Evolutionary conservation across 352 stramenopile genomes (phyloP).

Genomic region (Globisporangium camurandrum): DNA sequence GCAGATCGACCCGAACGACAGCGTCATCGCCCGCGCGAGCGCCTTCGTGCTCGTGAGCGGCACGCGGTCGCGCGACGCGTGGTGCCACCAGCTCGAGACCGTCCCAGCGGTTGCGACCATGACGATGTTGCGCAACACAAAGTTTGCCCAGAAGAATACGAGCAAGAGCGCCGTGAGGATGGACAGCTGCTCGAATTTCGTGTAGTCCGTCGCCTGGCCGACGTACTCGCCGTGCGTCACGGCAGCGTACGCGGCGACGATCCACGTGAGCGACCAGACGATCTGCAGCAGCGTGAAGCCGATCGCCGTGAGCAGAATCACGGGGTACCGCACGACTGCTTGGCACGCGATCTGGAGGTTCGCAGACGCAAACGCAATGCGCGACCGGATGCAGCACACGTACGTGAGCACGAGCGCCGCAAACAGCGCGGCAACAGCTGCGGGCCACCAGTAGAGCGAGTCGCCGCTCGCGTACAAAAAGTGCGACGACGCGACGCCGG

Average conservation of each 20-base stretch:
- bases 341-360: constrained; percentile 78
- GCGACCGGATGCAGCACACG: constrained; percentile 43
- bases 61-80: constrained; percentile 38
- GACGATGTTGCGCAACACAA: constrained; percentile 73
- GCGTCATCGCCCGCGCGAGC: constrained; percentile 49
- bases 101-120: constrained; percentile 75
- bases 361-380: constrained; percentile 70
- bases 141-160: constrained; percentile 70
- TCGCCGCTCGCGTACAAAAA: constrained; percentile 35
- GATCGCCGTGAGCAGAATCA: constrained; percentile 63
- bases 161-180: constrained; percentile 21
- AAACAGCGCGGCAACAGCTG: constrained; percentile 32
- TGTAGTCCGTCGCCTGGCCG: constrained; percentile 20
- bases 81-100: constrained; percentile 80
- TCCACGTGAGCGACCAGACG: constrained; percentile 72
- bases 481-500: constrained; percentile 26
- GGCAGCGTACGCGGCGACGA: constrained; percentile 52
- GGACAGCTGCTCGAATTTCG: constrained; percentile 24
- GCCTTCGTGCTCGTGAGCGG: constrained; percentile 35
- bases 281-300: constrained; percentile 63
- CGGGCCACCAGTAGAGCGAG: constrained; percentile 42
- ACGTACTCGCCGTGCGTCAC: constrained; percentile 50
- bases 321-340: constrained; percentile 69
- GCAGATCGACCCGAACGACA: constrained; percentile 85
- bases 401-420: constrained; percentile 39